Percentiles rank a stretch among this genome's conserved stretches.
Conservation (phyloP, 2,329 filamentous ascomycete genomes). For the Leptodontidium sp. region DNA sequence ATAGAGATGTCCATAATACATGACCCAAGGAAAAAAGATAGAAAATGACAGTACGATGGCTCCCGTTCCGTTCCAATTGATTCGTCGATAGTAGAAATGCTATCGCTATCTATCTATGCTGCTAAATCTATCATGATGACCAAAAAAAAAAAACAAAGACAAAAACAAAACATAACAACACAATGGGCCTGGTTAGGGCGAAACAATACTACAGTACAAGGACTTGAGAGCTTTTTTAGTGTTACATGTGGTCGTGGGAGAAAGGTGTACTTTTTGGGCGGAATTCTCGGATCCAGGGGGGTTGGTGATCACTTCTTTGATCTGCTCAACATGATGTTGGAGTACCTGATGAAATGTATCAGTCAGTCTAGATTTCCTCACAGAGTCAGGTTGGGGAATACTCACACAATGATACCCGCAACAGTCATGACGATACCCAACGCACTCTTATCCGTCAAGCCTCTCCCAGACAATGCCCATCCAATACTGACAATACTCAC, state of each 20-base stretch:
- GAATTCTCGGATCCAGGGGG: neutral
- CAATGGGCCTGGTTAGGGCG: neutral
- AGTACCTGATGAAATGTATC: conserved; percentile 33
- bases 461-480: conserved; percentile 38
- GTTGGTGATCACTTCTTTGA: conserved; percentile 24
- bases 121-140: conserved; percentile 23
- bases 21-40: neutral
- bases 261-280: conserved; percentile 3
- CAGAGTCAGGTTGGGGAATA: neutral
- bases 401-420: conserved; percentile 39
- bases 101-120: neutral
- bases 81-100: conserved; percentile 3
- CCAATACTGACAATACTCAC: conserved; percentile 42
- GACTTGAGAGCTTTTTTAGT: neutral
- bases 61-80: neutral
- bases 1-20: conserved; percentile 4
- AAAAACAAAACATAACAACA: neutral
- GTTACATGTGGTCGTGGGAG: neutral
- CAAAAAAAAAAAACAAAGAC: conserved; percentile 5
- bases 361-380: conserved; percentile 8
- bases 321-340: conserved; percentile 41
- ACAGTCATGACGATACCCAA: conserved; percentile 41
- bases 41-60: neutral
- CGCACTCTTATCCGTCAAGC: conserved; percentile 37
- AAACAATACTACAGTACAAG: neutral